Conservation (phyloP, 2,329 filamentous ascomycete species). For the Fusarium hainanense region DNA sequence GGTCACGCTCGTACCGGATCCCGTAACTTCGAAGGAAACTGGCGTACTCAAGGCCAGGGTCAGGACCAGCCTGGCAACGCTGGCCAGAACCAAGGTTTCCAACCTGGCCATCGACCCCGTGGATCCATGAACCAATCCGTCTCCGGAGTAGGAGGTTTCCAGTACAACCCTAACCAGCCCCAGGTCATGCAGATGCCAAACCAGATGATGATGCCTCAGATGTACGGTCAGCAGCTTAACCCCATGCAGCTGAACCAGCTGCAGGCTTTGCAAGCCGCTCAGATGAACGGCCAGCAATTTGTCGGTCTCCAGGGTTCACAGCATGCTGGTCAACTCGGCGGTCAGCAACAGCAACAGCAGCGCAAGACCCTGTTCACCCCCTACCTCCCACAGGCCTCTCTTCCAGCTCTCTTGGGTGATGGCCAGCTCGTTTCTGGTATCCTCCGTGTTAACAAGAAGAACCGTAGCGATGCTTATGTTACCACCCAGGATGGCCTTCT, state of each 20-base stretch:
- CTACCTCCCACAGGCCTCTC: constrained; percentile 92
- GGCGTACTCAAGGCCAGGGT: constrained; percentile 81
- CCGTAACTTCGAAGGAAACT: constrained; percentile 97
- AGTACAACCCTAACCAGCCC: constrained; percentile 83
- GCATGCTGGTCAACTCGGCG: constrained; percentile 74
- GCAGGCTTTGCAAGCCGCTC: constrained; percentile 90
- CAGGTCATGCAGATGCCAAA: constrained; percentile 88
- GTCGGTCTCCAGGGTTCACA: constrained; percentile 76
- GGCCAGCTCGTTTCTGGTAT: constrained; percentile 96
- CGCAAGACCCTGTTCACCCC: constrained; percentile 98
- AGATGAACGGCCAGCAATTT: constrained; percentile 81
- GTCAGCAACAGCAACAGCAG: constrained; percentile 83
- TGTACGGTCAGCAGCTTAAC: constrained; percentile 91
- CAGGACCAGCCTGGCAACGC: constrained; percentile 65
- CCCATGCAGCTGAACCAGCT: constrained; percentile 89
- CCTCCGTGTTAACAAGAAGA: constrained; percentile 99
- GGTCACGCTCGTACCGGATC: constrained; percentile 86
- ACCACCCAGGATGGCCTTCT: constrained; percentile 87
- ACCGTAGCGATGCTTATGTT: constrained; percentile 97
- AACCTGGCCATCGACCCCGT: constrained; percentile 89
- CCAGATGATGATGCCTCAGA: constrained; percentile 86
- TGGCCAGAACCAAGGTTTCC: constrained; percentile 78
- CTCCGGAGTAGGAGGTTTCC: constrained; percentile 84
- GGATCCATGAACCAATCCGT: constrained; percentile 89
- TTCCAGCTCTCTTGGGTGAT: constrained; percentile 89